Base-by-base conservation (phyloP, 2,329 filamentous ascomycete genomes). In the Neofusicoccum umdonicola region DNA sequence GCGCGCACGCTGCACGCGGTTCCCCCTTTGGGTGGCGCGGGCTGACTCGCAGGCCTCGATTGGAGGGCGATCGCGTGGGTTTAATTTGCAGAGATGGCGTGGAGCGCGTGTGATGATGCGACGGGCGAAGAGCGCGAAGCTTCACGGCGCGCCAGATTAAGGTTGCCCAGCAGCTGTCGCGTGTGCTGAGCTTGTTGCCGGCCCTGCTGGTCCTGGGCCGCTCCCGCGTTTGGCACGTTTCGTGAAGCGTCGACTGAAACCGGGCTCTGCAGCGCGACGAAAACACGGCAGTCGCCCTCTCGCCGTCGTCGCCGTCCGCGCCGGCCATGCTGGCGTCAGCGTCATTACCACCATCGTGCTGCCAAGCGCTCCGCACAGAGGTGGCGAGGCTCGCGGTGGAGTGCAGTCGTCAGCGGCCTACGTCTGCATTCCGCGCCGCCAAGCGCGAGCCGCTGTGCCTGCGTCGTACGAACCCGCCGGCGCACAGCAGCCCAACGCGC, bases 351-450 rank as follows among this genome's bases (percentile, higher is more conserved):
- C 42, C 42, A 6, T 4, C 54, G 37, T 35, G 37, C 11, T 34
- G 37, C 39, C 37, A 5, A 15, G 50, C 52, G 19, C 19, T 19
- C 37, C 52, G 9, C 12, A 13, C 11, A 6, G 12, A 4, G 47
- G 47, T 50, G 22, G 47, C 39, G 52, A 31, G n/a, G 8, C 27
- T 17, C n/a, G 39, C 6, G 15, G 56, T 45, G 56, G 41, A 60
- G 27, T 17, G 56, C 56, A 47, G 56, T 60, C 56, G 56, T 60
- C 56, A 60, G 56, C 56, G 47, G 56, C 42, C 27, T 37, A 60
- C 56, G 56, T 60, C 54, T 44, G 22, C 41, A 19, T 19, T 15
- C 8, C 11, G 17, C 54, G 31, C 34, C 50, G 13, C 50, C 3
- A 37, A 11, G 31, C 11, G 31, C 19, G 42, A 31, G 4, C 47